Conservation (phyloP, 257 asterid genomes). For the Rauvolfia tetraphylla region DNA sequence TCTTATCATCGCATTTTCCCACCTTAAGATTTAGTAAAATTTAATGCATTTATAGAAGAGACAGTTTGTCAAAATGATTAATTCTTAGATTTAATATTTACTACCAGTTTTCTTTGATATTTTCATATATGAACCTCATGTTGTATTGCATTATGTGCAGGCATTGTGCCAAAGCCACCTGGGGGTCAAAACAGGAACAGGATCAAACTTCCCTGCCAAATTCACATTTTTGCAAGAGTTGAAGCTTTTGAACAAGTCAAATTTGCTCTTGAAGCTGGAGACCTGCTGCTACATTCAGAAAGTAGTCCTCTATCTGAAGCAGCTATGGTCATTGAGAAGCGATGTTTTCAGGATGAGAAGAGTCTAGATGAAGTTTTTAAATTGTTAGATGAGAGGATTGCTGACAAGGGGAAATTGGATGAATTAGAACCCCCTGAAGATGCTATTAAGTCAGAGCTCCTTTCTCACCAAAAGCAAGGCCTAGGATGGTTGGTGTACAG, state of each 20-base stretch:
- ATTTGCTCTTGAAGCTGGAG: conserved; percentile 39
- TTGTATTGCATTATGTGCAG: conserved; percentile 34
- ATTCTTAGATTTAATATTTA: not conserved
- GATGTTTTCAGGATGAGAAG: conserved; percentile 34
- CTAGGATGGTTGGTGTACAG: conserved; percentile 71
- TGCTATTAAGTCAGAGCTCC: conserved; percentile 53
- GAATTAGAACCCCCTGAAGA: conserved; percentile 70
- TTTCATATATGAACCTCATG: not conserved
- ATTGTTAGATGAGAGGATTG: conserved; percentile 50
- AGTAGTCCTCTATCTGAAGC: conserved; percentile 49
- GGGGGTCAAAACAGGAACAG: conserved; percentile 31
- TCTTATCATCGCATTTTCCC: not conserved
- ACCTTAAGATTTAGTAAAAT: not conserved
- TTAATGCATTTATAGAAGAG: not conserved
- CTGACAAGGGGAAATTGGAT: conserved; percentile 37
- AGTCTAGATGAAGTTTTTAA: conserved; percentile 73
- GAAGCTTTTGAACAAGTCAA: conserved; percentile 52
- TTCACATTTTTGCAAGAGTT: conserved; percentile 63
- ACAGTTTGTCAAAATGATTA: not conserved
- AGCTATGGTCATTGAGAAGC: conserved; percentile 44
- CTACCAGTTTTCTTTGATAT: not conserved
- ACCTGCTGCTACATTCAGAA: conserved; percentile 51
- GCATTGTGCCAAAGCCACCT: conserved; percentile 64
- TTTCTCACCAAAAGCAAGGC: conserved; percentile 76
- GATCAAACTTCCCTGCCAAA: conserved; percentile 58